Evolutionary conservation across 2,329 filamentous ascomycete species (phyloP), one percentile per base, ranked within the genome.

Genomic region (Ophiostoma himal-ulmi): DNA sequence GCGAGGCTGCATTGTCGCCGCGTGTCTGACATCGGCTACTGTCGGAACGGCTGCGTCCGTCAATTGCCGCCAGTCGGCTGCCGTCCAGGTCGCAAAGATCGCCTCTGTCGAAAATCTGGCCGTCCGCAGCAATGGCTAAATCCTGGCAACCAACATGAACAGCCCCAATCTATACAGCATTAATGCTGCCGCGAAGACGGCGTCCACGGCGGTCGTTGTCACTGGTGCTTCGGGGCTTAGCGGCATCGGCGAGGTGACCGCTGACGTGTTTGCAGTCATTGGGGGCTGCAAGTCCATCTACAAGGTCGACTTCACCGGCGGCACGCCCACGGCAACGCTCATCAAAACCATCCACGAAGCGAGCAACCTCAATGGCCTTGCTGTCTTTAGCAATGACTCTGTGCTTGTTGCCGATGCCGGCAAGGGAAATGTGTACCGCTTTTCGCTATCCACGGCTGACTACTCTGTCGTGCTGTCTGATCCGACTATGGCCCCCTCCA

Each of bases 71-170:
- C 52, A 57, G 52, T 30, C 52, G 4, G 52, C 52, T 4, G 22
- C 52, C 1, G 11, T 26, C n/a, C 52, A 57, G 52, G 52, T 57
- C n/a, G 52, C 52, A 57, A 26, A 57, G 11, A 11, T 57, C 8
- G 52, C 52, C n/a, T 77, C 75, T 7, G 71, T 78, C 70, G 77
- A 78, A 70, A 78, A 77, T 70, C 52, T 78, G 13, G 77, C 77
- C 6, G 75, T 77, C 13, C 77, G 77, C 34, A 68, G 75, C 68
- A 76, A 78, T 68, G 78, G 77, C 37, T 73, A 75, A 60, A 74
- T 79, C 54, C 75, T 79, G 14, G 77, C 76, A 17, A 78, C 77
- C 68, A 77, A 77, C 74, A 77, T 78, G 76, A 77, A 78, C 74
- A 74, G 73, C n/a, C 75, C 77, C 20, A 76, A 75, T 64, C 74